Percentiles rank a stretch among this genome's conserved stretches.
Evolutionary conservation across 2,329 filamentous ascomycete species (phyloP).

Genomic region (Leptographium flavum): DNA sequence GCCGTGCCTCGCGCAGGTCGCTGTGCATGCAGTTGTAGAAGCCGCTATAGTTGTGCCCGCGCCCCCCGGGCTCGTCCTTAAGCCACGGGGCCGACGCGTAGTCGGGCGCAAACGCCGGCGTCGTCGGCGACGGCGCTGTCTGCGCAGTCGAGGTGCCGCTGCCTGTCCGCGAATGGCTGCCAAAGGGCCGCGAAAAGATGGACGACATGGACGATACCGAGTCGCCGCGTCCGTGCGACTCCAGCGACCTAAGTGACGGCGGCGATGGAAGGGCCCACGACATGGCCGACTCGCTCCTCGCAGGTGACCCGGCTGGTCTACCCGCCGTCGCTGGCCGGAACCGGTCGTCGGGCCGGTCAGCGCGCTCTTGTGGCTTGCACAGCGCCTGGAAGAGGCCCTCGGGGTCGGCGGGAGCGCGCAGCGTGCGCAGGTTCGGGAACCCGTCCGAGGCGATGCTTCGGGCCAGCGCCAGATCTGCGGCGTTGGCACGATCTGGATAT

Average conservation of each 20-base stretch:
- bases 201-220: constrained; percentile 2
- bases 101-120: background rate
- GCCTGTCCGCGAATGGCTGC: background rate
- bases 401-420: constrained; percentile 55
- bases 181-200: background rate
- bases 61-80: no score
- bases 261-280: background rate
- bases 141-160: background rate
- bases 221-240: background rate
- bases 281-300: no score
- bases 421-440: constrained; percentile 44
- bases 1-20: constrained; percentile 36
- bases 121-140: background rate
- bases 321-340: constrained; percentile 20
- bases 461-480: constrained; percentile 48
- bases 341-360: constrained; percentile 36
- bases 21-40: background rate
- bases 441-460: constrained; percentile 44
- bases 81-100: no score
- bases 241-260: background rate
- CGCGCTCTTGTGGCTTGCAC: constrained; percentile 46
- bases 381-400: constrained; percentile 55
- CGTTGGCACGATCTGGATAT: constrained; percentile 26
- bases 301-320: constrained; percentile 1
- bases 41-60: background rate